phyloP scores from a whole-genome alignment of 2,329 filamentous ascomycete species.

The Penicillium concentricum region DNA sequence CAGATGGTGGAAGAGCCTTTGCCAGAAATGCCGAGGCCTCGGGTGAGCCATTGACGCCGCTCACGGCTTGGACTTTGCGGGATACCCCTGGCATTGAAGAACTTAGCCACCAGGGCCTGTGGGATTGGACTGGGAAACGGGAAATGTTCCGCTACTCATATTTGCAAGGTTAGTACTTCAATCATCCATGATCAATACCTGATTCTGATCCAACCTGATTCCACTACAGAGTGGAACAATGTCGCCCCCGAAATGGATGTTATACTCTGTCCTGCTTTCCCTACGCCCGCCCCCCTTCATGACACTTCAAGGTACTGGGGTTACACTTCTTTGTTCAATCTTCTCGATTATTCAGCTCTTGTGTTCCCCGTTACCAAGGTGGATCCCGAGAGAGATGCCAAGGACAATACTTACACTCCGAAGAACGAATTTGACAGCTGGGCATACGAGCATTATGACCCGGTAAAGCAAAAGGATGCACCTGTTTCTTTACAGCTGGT shows the following conservation, averaged over 20 bases:
- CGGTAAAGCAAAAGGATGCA: constrained; percentile 49
- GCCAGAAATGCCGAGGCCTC: not conserved
- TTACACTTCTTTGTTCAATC: constrained; percentile 67
- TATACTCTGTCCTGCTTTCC: constrained; percentile 60
- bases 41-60: not conserved
- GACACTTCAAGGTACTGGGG: constrained; percentile 59
- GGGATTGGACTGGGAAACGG: constrained; percentile 11
- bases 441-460: constrained; percentile 28
- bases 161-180: constrained; percentile 1
- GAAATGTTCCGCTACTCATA: constrained; percentile 10
- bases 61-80: not conserved
- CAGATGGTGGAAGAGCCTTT: constrained; percentile 11
- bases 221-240: constrained; percentile 7
- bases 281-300: constrained; percentile 55
- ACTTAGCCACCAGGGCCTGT: constrained; percentile 5
- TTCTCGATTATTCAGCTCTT: constrained; percentile 64
- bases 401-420: not conserved
- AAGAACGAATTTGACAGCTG: not conserved
- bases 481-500: constrained; percentile 57
- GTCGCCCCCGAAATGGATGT: constrained; percentile 47
- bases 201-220: not conserved
- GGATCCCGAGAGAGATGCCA: constrained; percentile 37
- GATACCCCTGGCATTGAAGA: constrained; percentile 11
- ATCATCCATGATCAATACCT: not conserved
- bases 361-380: constrained; percentile 59